Evolutionary conservation across 208 protist genomes (phyloP), one percentile per base, ranked within the genome.

Genomic region (Crithidia acanthocephali): DNA sequence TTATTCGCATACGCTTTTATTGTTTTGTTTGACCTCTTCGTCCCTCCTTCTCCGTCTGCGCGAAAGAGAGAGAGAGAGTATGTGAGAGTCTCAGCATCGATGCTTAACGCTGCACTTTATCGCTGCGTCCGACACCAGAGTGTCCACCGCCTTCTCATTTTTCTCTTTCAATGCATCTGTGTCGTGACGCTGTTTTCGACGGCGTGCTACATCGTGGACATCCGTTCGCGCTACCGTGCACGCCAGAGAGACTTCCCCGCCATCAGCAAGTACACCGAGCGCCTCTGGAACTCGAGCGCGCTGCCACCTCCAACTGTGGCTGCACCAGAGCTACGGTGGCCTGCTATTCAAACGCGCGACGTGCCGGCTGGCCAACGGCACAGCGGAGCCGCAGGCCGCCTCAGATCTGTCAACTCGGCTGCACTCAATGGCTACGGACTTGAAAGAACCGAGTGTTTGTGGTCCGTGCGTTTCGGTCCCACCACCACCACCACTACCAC

Each of bases 161-260:
- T 23, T 44, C 23, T 74, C n/a, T 55, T 57, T 75, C 59, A 65
- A 22, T 75, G 59, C 47, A n/a, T 48, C 13, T 64, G 69, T 53
- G 47, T 62, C 16, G 22, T 63, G 0, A 47, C 32, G 6, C 15
- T 74, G 15, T 30, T 74, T 37, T 74, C 68, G 7, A 68, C 61
- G n/a, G 42, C 28, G 20, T 63, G 25, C 30, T 75, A 62, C 35
- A 63, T 75, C 45, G 42, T 75, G 20, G 69, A 75, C 48, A 55
- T 63, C n/a, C 69, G 69, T 33, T 67, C 69, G 32, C 53, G 59
- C 52, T 75, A 62, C 42, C 69, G 18, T 32, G 20, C 52, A 0
- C 37, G n/a, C 25, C 9, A 25, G 13, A 18, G 27, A 23, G 61
- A 68, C 45, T 68, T 53, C 40, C 0, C 44, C 37, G 59, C 61